Percentiles rank a stretch among this genome's conserved stretches.
Evolutionary conservation across 2,329 filamentous ascomycete genomes (phyloP).

Genomic region (Colletotrichum gloeosporioides): DNA sequence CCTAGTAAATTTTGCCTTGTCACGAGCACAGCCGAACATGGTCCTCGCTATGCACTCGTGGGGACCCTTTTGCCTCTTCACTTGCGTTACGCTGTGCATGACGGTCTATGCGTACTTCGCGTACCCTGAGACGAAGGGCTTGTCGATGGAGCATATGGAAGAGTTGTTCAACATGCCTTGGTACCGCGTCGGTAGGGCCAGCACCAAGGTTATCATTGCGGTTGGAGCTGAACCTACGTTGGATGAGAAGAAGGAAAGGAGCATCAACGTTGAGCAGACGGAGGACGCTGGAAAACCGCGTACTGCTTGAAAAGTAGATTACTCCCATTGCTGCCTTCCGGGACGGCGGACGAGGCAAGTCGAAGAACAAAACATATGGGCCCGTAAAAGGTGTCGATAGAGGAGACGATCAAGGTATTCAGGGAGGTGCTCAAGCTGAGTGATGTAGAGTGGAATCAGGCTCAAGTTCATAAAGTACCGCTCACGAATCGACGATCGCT

Average conservation of each 20-base stretch:
- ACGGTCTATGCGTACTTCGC: constrained; percentile 39
- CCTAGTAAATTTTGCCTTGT: neutral
- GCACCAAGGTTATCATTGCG: neutral
- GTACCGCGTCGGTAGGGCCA: neutral
- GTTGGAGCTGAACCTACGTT: neutral
- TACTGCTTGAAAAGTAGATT: neutral
- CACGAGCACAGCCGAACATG: neutral
- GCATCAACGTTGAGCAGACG: neutral
- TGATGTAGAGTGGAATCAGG: neutral
- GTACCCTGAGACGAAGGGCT: constrained; percentile 41
- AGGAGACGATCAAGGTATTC: fast-evolving
- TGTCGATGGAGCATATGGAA: constrained; percentile 7
- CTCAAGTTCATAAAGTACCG: neutral
- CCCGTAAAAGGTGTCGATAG: fast-evolving
- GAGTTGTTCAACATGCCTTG: neutral
- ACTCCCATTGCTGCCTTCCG: too few species aligned
- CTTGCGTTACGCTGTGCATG: neutral
- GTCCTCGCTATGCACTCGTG: neutral
- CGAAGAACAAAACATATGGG: neutral
- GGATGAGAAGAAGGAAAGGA: neutral
- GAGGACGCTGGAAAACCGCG: neutral
- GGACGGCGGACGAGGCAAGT: neutral
- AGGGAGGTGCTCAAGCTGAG: neutral
- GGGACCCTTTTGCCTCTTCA: neutral
- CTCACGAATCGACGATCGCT: neutral